Evolutionary conservation across 257 asterid species (phyloP).

Genomic region (Scutellaria barbata): DNA sequence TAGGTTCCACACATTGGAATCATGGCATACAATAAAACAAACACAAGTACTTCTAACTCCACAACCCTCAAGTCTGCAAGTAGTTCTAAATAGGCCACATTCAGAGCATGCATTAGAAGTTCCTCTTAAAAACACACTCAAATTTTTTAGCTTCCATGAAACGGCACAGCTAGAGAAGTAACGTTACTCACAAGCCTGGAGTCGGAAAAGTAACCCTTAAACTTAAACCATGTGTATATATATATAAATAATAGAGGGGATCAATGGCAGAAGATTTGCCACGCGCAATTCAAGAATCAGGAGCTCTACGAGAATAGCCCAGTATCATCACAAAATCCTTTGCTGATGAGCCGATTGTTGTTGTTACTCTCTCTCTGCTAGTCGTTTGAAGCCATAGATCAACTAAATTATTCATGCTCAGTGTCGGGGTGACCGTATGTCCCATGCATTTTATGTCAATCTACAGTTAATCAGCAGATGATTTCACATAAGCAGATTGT

Average conservation of each 20-base stretch:
- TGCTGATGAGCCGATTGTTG: conserved; percentile 62
- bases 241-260: conserved; percentile 8
- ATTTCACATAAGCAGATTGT: conserved; percentile 13
- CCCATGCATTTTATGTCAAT: conserved; percentile 75
- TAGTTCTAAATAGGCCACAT: neutral
- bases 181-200: neutral
- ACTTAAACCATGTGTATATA: neutral
- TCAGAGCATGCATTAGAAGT: neutral
- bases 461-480: conserved; percentile 38
- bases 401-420: conserved; percentile 48
- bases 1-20: conserved; percentile 3
- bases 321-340: conserved; percentile 78
- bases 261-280: neutral
- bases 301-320: conserved; percentile 53
- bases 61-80: neutral
- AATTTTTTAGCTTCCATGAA: conserved; percentile 25
- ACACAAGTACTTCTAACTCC: neutral
- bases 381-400: conserved; percentile 65
- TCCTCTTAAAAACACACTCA: conserved; percentile 25
- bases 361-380: conserved; percentile 46
- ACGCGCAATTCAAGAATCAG: conserved; percentile 39
- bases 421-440: conserved; percentile 50
- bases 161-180: neutral
- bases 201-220: neutral
- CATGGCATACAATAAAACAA: conserved; percentile 6